phyloP scores from a whole-genome alignment of 805 yeast species.

The Candida chauliodis region DNA sequence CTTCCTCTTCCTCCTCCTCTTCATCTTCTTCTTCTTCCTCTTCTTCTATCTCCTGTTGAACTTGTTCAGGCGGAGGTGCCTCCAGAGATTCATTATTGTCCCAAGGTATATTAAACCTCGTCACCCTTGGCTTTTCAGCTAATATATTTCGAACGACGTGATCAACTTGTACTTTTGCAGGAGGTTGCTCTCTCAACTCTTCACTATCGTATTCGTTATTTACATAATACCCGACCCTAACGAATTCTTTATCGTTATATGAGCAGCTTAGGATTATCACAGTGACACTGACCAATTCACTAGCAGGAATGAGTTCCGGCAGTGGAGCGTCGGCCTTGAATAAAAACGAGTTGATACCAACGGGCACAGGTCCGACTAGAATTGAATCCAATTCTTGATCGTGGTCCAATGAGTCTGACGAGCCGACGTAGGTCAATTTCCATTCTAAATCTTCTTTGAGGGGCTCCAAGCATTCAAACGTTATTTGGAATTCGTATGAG shows the following conservation, averaged over 20 bases:
- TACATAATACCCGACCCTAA: constrained; percentile 95
- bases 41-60: constrained; percentile 59
- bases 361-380: constrained; percentile 98
- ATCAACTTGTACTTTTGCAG: constrained; percentile 87
- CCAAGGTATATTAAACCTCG: constrained; percentile 96
- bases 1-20: constrained; percentile 54
- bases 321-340: constrained; percentile 96
- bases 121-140: constrained; percentile 97
- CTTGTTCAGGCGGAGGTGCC: constrained; percentile 77
- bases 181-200: constrained; percentile 90
- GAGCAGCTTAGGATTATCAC: constrained; percentile 91
- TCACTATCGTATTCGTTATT: constrained; percentile 95
- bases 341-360: constrained; percentile 89
- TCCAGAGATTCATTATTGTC: constrained; percentile 68
- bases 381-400: constrained; percentile 96
- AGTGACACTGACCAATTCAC: constrained; percentile 91
- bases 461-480: constrained; percentile 94
- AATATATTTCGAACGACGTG: constrained; percentile 90
- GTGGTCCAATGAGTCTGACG: constrained; percentile 89
- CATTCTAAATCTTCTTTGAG: constrained; percentile 91
- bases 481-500: constrained; percentile 94
- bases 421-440: constrained; percentile 96
- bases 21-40: constrained; percentile 55
- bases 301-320: constrained; percentile 93
- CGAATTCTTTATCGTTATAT: constrained; percentile 90